A percentile compares a stretch with the other conserved stretches of the same genome.
phyloP scores from a whole-genome alignment of 768 basidiomycete species.

The Tephrocybe rancida region DNA sequence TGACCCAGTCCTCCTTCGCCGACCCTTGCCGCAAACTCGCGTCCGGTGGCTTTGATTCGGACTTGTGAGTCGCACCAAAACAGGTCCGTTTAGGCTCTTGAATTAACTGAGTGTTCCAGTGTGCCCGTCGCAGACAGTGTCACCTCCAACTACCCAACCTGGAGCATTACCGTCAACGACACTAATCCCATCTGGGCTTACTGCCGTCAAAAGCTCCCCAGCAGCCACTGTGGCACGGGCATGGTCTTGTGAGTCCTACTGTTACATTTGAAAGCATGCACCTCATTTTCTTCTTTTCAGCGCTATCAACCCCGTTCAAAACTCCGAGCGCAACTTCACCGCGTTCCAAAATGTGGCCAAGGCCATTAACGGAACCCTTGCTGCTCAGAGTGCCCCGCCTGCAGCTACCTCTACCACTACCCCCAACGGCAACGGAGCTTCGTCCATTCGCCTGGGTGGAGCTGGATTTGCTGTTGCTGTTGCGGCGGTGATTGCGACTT shows the following conservation, averaged over 20 bases:
- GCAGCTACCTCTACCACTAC: slow-evolving; percentile 16
- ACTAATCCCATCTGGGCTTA: slow-evolving; percentile 60
- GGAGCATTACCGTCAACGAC: slow-evolving; percentile 58
- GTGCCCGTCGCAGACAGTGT: slow-evolving; percentile 41
- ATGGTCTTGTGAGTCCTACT: slow-evolving; percentile 50
- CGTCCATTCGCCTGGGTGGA: slow-evolving; percentile 33
- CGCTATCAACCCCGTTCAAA: slow-evolving; percentile 60
- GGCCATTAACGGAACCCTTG: slow-evolving; percentile 52
- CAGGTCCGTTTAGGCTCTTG: too few relatives aligned
- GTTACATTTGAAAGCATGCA: background rate
- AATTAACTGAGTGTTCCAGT: too few relatives aligned
- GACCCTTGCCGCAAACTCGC: slow-evolving; percentile 55
- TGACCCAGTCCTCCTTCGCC: slow-evolving; percentile 63
- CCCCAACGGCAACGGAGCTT: slow-evolving; percentile 34
- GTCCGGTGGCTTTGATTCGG: slow-evolving; percentile 54
- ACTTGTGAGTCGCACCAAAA: slow-evolving; percentile 60
- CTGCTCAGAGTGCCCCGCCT: slow-evolving; percentile 31
- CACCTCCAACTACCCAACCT: slow-evolving; percentile 51
- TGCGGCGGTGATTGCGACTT: slow-evolving; percentile 30
- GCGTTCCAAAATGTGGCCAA: slow-evolving; percentile 61
- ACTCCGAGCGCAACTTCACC: slow-evolving; percentile 48
- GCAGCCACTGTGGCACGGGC: slow-evolving; percentile 51
- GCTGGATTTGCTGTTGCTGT: slow-evolving; percentile 29
- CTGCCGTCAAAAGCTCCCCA: slow-evolving; percentile 42
- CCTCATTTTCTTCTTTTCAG: slow-evolving; percentile 19